These are phyloP conservation scores for Truncatella angustata DNA, from an alignment of 2,329 filamentous ascomycete genomes.

Conservation along the genomic window DNA sequence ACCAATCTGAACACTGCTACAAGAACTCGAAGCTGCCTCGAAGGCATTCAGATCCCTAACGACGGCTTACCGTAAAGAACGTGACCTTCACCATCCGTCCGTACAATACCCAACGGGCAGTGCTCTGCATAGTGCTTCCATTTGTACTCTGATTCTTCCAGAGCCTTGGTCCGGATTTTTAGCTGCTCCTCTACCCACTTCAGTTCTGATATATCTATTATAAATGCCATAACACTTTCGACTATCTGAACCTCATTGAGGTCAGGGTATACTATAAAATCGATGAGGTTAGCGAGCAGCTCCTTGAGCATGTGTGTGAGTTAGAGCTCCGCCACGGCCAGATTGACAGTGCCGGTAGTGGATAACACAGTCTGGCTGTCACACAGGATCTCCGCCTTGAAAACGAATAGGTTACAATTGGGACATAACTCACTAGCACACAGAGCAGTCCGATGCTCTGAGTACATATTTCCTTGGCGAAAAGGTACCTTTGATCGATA, in stretches of 20 bases:
- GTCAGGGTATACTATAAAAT: constrained; percentile 19
- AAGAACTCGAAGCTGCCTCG: no score
- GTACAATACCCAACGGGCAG: constrained; percentile 24
- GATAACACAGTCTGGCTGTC: no score
- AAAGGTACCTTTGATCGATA: constrained; percentile 24
- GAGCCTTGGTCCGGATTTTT: constrained; percentile 19
- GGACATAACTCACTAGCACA: constrained; percentile 14
- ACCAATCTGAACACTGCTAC: no score
- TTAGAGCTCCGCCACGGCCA: no score
- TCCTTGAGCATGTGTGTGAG: no score
- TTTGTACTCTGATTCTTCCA: constrained; percentile 22
- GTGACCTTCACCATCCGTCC: constrained; percentile 22
- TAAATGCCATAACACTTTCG: constrained; percentile 24
- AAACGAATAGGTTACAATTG: no score
- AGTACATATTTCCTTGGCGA: constrained; percentile 21
- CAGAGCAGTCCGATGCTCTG: constrained; percentile 21
- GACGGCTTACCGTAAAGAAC: constrained; percentile 17
- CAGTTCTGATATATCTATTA: constrained; percentile 26
- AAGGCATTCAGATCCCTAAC: no score
- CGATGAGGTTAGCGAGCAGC: no score
- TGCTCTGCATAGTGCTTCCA: constrained; percentile 25
- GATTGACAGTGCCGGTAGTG: background rate
- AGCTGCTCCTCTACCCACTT: constrained; percentile 27
- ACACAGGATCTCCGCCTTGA: no score
- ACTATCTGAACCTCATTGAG: constrained; percentile 19